Evolutionary conservation across 2,329 filamentous ascomycete species (phyloP), one percentile per base, ranked within the genome.

Genomic region (Coleophoma eucalyptorum): DNA sequence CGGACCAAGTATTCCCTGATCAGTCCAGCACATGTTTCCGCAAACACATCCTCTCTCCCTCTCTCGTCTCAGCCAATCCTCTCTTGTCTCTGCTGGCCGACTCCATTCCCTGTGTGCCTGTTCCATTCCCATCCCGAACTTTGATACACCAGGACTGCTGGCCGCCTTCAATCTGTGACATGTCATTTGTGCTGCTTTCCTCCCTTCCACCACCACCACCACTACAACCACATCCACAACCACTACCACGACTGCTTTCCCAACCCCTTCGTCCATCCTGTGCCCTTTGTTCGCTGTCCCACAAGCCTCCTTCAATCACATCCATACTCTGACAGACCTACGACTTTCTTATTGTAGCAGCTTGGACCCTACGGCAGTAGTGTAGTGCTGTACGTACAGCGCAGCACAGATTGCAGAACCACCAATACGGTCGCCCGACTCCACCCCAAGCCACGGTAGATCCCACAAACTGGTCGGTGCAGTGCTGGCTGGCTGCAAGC

Each of bases 361-460:
- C 26, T 5, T 26, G 26, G 26, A 26, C 26, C 26, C 26, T 8
- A 26, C 26, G 6, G 26, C 26, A 5, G 26, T 26, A 8, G 6
- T 26, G 26, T n/a, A n/a, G n/a, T n/a, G n/a, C n/a, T n/a, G n/a
- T n/a, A n/a, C n/a, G n/a, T 3, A 26, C 35, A 38, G 15, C 35
- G 35, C 35, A 4, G 16, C 35, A n/a, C 13, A 38, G 35, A 38
- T n/a, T 38, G 15, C 35, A 15, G 16, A 38, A 38, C 35, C 15
- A 38, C 35, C 35, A 38, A 38, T 38, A 38, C 35, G 35, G 15
- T 15, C 44, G 50, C 53, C 55, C 41, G 46, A 49, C 11, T 45
- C 33, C 47, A 52, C 45, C 43, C 48, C 52, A 40, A 56, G 26
- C 35, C 35, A 18, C 35, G 13, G 35, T 38, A 38, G 35, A 38